A percentile compares a stretch with the other conserved stretches of the same genome.
Conservation (phyloP, 2,329 filamentous ascomycete species). For the Thelonectria discophora region DNA sequence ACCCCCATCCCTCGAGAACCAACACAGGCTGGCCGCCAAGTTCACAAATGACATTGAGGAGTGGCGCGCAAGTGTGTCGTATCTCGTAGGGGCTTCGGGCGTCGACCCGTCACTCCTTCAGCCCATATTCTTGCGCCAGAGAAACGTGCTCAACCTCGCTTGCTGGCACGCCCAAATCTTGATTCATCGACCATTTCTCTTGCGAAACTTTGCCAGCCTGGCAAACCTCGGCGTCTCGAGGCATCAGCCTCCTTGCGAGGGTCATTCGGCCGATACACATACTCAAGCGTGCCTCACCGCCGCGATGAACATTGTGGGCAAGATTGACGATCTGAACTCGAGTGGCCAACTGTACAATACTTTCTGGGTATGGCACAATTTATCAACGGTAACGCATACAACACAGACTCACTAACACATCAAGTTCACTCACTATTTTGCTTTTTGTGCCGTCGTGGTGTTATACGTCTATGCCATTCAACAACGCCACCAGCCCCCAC, state of each 20-base stretch:
- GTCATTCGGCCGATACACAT: slow-evolving; percentile 32
- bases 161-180: slow-evolving; percentile 56
- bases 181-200: slow-evolving; percentile 49
- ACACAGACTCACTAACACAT: slow-evolving; percentile 39
- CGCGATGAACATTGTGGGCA: slow-evolving; percentile 51
- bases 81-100: slow-evolving; percentile 51
- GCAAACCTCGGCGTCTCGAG: slow-evolving; percentile 20
- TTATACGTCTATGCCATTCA: slow-evolving; percentile 57
- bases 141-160: slow-evolving; percentile 52
- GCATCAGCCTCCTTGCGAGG: slow-evolving; percentile 35
- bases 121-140: slow-evolving; percentile 52
- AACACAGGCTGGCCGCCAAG: slow-evolving; percentile 41
- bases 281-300: slow-evolving; percentile 47
- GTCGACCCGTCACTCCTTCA: slow-evolving; percentile 46
- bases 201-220: slow-evolving; percentile 46
- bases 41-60: slow-evolving; percentile 44
- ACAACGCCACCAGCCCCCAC: slow-evolving; percentile 39
- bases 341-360: slow-evolving; percentile 26
- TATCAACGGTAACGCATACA: slow-evolving; percentile 45
- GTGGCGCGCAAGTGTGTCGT: slow-evolving; percentile 47
- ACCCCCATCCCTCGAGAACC: slow-evolving; percentile 39
- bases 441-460: slow-evolving; percentile 55
- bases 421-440: slow-evolving; percentile 50
- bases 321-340: slow-evolving; percentile 45
- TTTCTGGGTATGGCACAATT: slow-evolving; percentile 33